A percentile compares a stretch with the other conserved stretches of the same genome.
These are phyloP conservation scores for Lindgomyces ingoldianus DNA, from an alignment of 495 filamentous ascomycete species.

Conservation along the genomic window DNA sequence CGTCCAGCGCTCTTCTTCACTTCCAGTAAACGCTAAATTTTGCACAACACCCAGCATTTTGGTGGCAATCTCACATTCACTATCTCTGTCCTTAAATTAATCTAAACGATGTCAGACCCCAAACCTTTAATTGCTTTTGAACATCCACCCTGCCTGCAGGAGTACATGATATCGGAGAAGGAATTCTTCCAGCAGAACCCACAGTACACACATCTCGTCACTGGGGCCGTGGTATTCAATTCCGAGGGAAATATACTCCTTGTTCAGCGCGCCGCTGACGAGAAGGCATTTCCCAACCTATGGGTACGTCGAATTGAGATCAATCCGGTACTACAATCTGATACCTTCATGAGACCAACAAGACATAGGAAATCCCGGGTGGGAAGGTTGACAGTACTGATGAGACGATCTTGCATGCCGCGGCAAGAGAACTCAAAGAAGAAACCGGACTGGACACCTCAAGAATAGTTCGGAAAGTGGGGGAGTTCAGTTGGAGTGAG, in stretches of 20 bases:
- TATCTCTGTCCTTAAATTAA: background rate
- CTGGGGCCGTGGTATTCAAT: conserved; percentile 40
- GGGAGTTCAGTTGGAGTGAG: conserved; percentile 39
- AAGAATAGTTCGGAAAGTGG: conserved; percentile 49
- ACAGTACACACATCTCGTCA: conserved; percentile 11
- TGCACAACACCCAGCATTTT: no score
- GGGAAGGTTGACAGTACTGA: conserved; percentile 55
- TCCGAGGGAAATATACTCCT: conserved; percentile 52
- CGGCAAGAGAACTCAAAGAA: conserved; percentile 59
- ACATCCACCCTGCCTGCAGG: conserved; percentile 13
- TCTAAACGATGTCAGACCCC: background rate
- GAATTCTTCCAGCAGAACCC: conserved; percentile 26
- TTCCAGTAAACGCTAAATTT: no score
- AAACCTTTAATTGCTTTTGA: conserved; percentile 15
- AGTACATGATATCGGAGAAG: conserved; percentile 24
- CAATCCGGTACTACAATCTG: no score
- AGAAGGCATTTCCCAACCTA: conserved; percentile 49
- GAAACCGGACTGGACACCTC: conserved; percentile 59
- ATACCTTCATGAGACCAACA: background rate
- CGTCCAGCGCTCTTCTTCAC: no score
- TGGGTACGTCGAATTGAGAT: no score
- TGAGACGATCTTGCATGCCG: conserved; percentile 55
- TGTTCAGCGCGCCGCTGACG: conserved; percentile 50
- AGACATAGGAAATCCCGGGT: conserved; percentile 60
- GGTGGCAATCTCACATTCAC: background rate